phyloP scores from a whole-genome alignment of 208 protist genomes.

The Crithidia sp. region DNA sequence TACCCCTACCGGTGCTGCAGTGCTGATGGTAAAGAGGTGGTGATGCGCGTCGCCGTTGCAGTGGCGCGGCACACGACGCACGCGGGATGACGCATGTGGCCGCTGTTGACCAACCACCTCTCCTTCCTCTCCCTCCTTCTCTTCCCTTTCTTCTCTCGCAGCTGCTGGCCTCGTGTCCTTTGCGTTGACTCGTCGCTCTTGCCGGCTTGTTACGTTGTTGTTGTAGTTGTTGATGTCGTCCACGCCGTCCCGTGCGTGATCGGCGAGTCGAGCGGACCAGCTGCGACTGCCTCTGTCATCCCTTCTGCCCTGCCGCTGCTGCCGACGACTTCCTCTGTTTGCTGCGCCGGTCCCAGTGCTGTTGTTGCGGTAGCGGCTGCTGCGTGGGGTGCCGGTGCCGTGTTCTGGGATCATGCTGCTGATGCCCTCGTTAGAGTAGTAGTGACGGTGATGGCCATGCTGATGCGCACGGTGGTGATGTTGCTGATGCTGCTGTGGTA shows the following conservation, averaged over 20 bases:
- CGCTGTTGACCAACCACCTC: neutral
- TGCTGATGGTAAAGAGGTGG: neutral
- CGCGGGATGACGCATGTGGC: neutral
- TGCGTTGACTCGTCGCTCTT: too few relatives aligned
- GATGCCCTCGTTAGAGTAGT: conserved; percentile 19
- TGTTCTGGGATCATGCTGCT: conserved; percentile 49
- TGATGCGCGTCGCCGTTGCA: neutral
- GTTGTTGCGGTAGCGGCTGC: conserved; percentile 30
- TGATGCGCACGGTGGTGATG: conserved; percentile 2
- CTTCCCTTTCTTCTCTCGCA: neutral
- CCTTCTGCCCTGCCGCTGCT: neutral
- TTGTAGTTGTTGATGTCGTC: neutral
- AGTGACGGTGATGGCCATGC: conserved; percentile 11
- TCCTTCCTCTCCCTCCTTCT: conserved; percentile 1
- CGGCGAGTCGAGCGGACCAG: neutral
- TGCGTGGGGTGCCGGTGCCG: conserved; percentile 45
- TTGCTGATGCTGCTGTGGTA: neutral
- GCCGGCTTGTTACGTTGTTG: neutral
- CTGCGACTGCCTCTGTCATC: neutral
- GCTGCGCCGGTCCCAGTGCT: conserved; percentile 5
- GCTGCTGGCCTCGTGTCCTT: neutral
- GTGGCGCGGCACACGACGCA: conserved; percentile 3
- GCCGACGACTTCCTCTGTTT: conserved; percentile 3
- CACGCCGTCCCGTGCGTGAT: neutral
- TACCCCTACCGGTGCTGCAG: too few relatives aligned